Evolutionary conservation across 208 protist genomes (phyloP).

Genomic region (Trypanosoma boissoni): DNA sequence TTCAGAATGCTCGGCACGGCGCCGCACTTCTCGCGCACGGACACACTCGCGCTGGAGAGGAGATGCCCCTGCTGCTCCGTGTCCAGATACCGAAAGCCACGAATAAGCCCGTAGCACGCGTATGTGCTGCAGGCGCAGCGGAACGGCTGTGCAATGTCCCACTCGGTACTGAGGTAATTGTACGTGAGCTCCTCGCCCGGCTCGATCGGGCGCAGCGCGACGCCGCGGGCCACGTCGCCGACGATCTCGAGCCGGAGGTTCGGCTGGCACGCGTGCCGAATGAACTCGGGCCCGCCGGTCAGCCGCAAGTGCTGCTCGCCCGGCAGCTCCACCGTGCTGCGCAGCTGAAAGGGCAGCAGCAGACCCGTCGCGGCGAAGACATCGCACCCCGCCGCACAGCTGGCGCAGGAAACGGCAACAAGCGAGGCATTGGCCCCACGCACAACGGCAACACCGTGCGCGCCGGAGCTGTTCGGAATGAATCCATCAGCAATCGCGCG

Average conservation of each 20-base stretch:
- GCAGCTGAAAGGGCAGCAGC: constrained; percentile 66
- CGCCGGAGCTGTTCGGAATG: constrained; percentile 43
- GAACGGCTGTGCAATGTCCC: constrained; percentile 80
- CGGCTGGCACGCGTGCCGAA: constrained; percentile 83
- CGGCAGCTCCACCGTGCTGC: constrained; percentile 76
- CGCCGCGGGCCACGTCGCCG: constrained; percentile 53
- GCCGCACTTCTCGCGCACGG: constrained; percentile 63
- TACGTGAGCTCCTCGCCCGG: constrained; percentile 68
- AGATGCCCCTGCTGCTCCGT: constrained; percentile 69
- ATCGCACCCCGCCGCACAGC: constrained; percentile 35
- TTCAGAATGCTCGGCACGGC: constrained; percentile 34
- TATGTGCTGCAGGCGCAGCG: constrained; percentile 74
- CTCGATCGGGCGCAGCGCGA: constrained; percentile 74
- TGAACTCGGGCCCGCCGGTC: constrained; percentile 73
- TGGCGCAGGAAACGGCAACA: constrained; percentile 37
- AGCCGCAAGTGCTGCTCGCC: constrained; percentile 70
- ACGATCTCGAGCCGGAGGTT: constrained; percentile 77
- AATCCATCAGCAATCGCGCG: constrained; percentile 66
- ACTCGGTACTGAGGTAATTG: constrained; percentile 89
- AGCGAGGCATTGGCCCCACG: constrained; percentile 32
- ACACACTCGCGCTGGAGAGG: constrained; percentile 55
- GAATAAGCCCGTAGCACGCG: constrained; percentile 80
- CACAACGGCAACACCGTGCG: constrained; percentile 53
- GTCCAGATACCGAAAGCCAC: constrained; percentile 76
- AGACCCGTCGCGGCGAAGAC: constrained; percentile 76